Evolutionary conservation across 495 filamentous ascomycete genomes (phyloP).

Genomic region (Baudoinia panamericana): DNA sequence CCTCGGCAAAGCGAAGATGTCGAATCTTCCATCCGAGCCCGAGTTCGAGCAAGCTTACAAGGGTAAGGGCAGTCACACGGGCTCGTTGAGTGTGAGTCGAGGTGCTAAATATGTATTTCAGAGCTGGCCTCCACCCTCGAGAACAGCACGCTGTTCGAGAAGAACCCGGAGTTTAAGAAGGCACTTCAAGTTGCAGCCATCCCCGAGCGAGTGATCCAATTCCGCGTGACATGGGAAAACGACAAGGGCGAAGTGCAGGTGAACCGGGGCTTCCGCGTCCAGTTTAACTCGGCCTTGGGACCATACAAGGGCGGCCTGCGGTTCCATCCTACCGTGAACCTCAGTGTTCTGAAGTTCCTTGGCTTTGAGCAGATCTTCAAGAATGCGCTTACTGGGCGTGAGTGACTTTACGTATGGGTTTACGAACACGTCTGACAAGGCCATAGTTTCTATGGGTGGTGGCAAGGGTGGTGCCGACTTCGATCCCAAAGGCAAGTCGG

Average conservation of each 20-base stretch:
- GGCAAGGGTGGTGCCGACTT: constrained; percentile 98
- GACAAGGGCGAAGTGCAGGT: constrained; percentile 81
- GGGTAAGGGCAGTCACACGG: constrained; percentile 40
- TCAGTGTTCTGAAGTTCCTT: constrained; percentile 95
- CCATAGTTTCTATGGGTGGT: constrained; percentile 83
- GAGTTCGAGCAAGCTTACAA: constrained; percentile 99
- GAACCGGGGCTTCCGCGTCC: constrained; percentile 93
- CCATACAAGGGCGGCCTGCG: constrained; percentile 97
- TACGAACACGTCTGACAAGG: constrained; percentile 6
- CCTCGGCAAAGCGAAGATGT: too few species aligned
- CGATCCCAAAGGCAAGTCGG: constrained; percentile 96
- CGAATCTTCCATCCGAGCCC: constrained; percentile 75
- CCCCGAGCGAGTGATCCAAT: constrained; percentile 93
- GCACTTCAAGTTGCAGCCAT: constrained; percentile 79
- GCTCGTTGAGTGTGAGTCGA: neutral
- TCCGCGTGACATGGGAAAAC: constrained; percentile 85
- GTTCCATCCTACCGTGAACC: constrained; percentile 92
- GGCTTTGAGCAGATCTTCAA: constrained; percentile 99
- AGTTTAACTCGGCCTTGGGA: constrained; percentile 97
- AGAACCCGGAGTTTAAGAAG: constrained; percentile 85
- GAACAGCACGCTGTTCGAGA: constrained; percentile 81
- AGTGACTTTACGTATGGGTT: constrained; percentile 31
- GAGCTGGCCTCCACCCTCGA: constrained; percentile 92
- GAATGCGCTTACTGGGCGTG: constrained; percentile 94
- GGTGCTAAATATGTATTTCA: constrained; percentile 27